Conservation (phyloP, 345 rosid genomes). For the Bretschneidera sinensis region DNA sequence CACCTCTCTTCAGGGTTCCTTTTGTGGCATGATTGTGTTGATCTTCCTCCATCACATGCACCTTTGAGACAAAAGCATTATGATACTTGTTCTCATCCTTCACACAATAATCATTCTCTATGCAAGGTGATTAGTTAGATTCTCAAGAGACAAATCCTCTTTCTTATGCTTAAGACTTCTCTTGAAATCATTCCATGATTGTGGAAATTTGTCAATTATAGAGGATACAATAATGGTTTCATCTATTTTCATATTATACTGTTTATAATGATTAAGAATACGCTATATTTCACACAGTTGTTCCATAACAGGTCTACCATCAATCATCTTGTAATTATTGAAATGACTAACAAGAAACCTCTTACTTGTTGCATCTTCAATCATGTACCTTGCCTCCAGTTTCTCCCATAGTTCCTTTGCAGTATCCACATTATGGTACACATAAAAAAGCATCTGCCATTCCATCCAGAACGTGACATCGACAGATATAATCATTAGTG, state of each 20-base stretch:
- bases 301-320: neutral
- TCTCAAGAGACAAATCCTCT: neutral
- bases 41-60: too few relatives aligned
- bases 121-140: neutral
- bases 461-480: too few relatives aligned
- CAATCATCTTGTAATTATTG: neutral
- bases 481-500: too few relatives aligned
- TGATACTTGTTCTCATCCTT: too few relatives aligned
- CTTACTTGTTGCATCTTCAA: neutral
- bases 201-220: conserved; percentile 1
- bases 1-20: too few relatives aligned
- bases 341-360: neutral
- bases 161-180: neutral
- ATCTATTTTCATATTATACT: neutral
- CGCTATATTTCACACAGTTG: neutral
- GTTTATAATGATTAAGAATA: too few relatives aligned
- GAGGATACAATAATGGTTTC: neutral
- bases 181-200: conserved; percentile 2
- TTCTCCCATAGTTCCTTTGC: neutral
- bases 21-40: too few relatives aligned
- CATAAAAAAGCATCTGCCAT: too few relatives aligned
- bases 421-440: too few relatives aligned
- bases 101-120: too few relatives aligned
- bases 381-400: neutral
- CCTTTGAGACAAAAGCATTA: too few relatives aligned